phyloP scores from a whole-genome alignment of 2,329 filamentous ascomycete species.

The Fusarium sp. region DNA sequence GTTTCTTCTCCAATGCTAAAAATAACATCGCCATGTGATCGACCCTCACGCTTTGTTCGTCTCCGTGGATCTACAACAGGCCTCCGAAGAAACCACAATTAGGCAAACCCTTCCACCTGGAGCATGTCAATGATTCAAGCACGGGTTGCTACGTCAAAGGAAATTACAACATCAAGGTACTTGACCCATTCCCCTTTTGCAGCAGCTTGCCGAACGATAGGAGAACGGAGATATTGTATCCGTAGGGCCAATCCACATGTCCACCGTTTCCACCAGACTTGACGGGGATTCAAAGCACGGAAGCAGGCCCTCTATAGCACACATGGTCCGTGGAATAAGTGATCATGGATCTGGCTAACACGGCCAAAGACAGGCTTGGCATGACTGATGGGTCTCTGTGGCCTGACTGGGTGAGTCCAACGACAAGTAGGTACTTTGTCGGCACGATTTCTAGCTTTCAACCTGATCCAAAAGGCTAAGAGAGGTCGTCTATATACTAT shows the following conservation, averaged over 20 bases:
- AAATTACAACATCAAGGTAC: slow-evolving; percentile 20
- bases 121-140: slow-evolving; percentile 16
- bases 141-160: slow-evolving; percentile 34
- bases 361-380: slow-evolving; percentile 28
- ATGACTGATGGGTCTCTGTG: slow-evolving; percentile 4
- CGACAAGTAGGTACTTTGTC: slow-evolving; percentile 8
- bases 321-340: slow-evolving; percentile 4
- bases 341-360: slow-evolving; percentile 9
- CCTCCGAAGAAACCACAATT: slow-evolving; percentile 17
- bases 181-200: slow-evolving; percentile 21
- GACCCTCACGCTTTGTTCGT: slow-evolving; percentile 13
- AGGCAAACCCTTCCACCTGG: neutral
- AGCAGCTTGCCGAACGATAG: slow-evolving; percentile 17
- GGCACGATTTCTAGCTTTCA: neutral
- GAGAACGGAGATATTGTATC: slow-evolving; percentile 14
- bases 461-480: neutral
- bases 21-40: slow-evolving; percentile 26
- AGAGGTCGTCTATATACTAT: slow-evolving; percentile 3
- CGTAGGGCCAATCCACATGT: slow-evolving; percentile 16
- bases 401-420: slow-evolving; percentile 25
- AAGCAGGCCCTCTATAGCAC: slow-evolving; percentile 24
- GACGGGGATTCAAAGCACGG: slow-evolving; percentile 23
- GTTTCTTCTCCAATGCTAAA: slow-evolving; percentile 23
- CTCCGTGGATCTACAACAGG: slow-evolving; percentile 25
- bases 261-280: slow-evolving; percentile 41